A percentile compares a stretch with the other conserved stretches of the same genome.
phyloP scores from a whole-genome alignment of 768 basidiomycete genomes.

The Strobilomyces dryophilus region DNA sequence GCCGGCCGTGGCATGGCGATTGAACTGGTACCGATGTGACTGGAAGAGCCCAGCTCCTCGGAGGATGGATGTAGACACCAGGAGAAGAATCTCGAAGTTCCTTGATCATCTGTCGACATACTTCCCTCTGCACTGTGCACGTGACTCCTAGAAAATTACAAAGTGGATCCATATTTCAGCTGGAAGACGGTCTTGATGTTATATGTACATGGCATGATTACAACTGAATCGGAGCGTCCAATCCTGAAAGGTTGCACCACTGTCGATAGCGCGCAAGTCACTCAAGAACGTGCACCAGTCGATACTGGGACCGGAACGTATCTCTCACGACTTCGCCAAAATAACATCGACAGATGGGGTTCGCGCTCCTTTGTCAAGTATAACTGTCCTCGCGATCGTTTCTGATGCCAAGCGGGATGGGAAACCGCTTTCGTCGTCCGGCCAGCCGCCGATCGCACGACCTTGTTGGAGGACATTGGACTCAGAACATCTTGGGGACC shows the following conservation, averaged over 20 bases:
- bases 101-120: too few relatives aligned
- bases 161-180: too few relatives aligned
- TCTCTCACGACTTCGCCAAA: conserved; percentile 42
- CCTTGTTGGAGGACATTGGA: conserved; percentile 8
- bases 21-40: background rate
- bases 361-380: conserved; percentile 44
- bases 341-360: conserved; percentile 66
- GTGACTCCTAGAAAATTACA: background rate
- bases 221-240: too few relatives aligned
- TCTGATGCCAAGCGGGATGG: conserved; percentile 40
- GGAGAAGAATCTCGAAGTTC: background rate
- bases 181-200: too few relatives aligned
- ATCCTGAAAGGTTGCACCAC: too few relatives aligned
- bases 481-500: background rate
- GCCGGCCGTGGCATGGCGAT: background rate
- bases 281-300: background rate
- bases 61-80: background rate
- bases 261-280: too few relatives aligned
- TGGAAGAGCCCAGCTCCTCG: background rate
- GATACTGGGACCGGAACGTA: conserved; percentile 14
- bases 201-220: too few relatives aligned
- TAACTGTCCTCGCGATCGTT: conserved; percentile 37
- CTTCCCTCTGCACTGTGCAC: too few relatives aligned
- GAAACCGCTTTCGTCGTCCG: conserved; percentile 42
- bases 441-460: conserved; percentile 35